These are phyloP conservation scores for Alisma plantagoaquatica DNA, from an alignment of 106 monocot species.

Conservation along the genomic window DNA sequence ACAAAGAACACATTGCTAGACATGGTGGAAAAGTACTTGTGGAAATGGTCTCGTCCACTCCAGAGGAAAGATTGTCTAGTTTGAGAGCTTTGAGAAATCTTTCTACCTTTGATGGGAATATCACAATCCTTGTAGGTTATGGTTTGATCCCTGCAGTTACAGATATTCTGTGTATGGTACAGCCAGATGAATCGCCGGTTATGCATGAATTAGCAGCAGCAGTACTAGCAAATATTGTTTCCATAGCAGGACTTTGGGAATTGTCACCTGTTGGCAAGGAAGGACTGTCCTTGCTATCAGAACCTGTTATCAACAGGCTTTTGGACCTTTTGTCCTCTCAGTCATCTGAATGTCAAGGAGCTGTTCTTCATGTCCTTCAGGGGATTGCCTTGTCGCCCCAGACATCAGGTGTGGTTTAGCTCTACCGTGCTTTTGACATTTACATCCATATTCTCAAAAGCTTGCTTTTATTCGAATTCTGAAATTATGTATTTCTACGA, in stretches of 20 bases:
- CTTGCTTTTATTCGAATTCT: no score
- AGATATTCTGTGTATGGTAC: conserved; percentile 20
- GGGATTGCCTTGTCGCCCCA: conserved; percentile 36
- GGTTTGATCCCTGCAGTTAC: conserved; percentile 28
- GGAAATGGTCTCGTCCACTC: conserved; percentile 28
- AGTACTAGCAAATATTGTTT: conserved; percentile 33
- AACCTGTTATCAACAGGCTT: conserved; percentile 23
- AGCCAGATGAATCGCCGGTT: conserved; percentile 14
- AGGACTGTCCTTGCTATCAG: conserved; percentile 36
- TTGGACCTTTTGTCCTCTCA: conserved; percentile 17
- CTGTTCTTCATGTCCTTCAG: conserved; percentile 28
- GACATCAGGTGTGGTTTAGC: conserved; percentile 30
- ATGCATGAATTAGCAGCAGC: conserved; percentile 27
- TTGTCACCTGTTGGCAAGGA: conserved; percentile 31
- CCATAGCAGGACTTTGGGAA: conserved; percentile 44
- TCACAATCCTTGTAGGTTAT: conserved; percentile 26
- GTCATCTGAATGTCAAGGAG: conserved; percentile 19
- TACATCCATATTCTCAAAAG: neutral
- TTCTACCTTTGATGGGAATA: conserved; percentile 36
- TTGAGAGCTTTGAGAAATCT: conserved; percentile 32
- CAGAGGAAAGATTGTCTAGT: conserved; percentile 19
- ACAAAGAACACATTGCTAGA: conserved; percentile 30
- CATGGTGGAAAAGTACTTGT: conserved; percentile 30
- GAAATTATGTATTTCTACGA: neutral
- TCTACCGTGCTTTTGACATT: no score